A percentile compares a stretch with the other conserved stretches of the same genome.
phyloP scores from a whole-genome alignment of 805 yeast species.

The Myxozyma vanderwaltii region DNA sequence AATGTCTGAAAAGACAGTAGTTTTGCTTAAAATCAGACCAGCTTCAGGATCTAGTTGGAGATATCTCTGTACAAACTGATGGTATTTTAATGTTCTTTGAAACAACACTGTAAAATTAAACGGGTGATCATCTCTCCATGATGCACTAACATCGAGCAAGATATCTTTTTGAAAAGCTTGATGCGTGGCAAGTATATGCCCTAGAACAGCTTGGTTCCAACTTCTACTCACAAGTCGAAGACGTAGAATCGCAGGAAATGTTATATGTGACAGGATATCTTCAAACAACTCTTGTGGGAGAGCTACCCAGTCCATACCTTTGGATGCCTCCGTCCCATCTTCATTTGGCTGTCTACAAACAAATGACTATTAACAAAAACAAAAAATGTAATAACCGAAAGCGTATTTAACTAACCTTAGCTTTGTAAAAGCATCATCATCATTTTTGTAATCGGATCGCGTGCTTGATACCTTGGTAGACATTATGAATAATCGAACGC shows the following conservation, averaged over 20 bases:
- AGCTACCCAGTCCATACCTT: neutral
- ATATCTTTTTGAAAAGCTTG: neutral
- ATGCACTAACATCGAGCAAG: neutral
- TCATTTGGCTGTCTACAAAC: neutral
- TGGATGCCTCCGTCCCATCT: too few species aligned
- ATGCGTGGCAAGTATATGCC: neutral
- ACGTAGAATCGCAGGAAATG: neutral
- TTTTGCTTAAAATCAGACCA: neutral
- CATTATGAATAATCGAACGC: too few species aligned
- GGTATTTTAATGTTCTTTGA: neutral
- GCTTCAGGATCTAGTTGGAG: neutral
- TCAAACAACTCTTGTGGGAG: slow-evolving; percentile 4
- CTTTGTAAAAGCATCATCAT: too few species aligned
- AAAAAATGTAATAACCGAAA: neutral
- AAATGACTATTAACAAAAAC: neutral
- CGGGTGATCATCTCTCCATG: neutral
- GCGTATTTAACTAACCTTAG: neutral
- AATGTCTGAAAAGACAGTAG: neutral
- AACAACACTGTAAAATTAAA: neutral
- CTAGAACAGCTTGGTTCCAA: neutral
- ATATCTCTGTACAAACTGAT: neutral
- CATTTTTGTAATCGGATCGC: too few species aligned
- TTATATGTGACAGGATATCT: neutral
- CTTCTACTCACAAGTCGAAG: neutral
- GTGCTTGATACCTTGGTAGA: too few species aligned